Conservation (phyloP, 441 rosid species). For the Bocquillonia castaneifolia region DNA sequence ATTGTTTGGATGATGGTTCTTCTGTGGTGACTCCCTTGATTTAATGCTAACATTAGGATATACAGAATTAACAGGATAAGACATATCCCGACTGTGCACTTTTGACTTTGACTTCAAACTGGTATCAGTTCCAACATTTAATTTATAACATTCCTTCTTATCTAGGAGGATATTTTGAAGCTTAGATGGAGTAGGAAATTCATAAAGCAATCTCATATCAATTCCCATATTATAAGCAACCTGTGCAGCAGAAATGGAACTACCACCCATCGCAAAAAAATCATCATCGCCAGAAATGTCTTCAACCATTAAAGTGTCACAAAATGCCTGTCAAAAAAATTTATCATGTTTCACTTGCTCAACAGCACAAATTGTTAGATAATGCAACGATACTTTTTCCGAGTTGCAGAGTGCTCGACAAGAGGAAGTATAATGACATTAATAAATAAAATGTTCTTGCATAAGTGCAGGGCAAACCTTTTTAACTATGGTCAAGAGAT, state of each 20-base stretch:
- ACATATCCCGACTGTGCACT: slow-evolving; percentile 26
- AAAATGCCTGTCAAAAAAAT: slow-evolving; percentile 60
- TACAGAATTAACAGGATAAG: slow-evolving; percentile 27
- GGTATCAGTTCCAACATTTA: slow-evolving; percentile 26
- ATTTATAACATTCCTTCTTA: slow-evolving; percentile 28
- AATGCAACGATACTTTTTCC: background rate
- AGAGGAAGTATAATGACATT: background rate
- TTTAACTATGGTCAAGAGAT: slow-evolving; percentile 51
- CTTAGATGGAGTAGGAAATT: slow-evolving; percentile 62
- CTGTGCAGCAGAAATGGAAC: slow-evolving; percentile 84
- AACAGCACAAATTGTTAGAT: background rate
- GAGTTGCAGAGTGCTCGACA: background rate
- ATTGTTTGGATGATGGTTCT: slow-evolving; percentile 26
- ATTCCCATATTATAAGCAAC: slow-evolving; percentile 73
- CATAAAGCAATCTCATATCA: slow-evolving; percentile 69
- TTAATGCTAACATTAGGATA: slow-evolving; percentile 24
- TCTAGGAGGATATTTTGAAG: slow-evolving; percentile 48
- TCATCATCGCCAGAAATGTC: slow-evolving; percentile 63
- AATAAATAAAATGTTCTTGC: background rate
- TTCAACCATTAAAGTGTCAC: slow-evolving; percentile 61
- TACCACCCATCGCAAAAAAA: slow-evolving; percentile 84
- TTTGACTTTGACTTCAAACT: slow-evolving; percentile 28
- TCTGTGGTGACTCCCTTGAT: slow-evolving; percentile 23
- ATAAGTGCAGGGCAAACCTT: slow-evolving; percentile 44
- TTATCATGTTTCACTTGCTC: background rate